Percentiles rank a stretch among this genome's conserved stretches.
Conservation (phyloP, 495 filamentous ascomycete genomes). For the Aspergillus steynii region DNA sequence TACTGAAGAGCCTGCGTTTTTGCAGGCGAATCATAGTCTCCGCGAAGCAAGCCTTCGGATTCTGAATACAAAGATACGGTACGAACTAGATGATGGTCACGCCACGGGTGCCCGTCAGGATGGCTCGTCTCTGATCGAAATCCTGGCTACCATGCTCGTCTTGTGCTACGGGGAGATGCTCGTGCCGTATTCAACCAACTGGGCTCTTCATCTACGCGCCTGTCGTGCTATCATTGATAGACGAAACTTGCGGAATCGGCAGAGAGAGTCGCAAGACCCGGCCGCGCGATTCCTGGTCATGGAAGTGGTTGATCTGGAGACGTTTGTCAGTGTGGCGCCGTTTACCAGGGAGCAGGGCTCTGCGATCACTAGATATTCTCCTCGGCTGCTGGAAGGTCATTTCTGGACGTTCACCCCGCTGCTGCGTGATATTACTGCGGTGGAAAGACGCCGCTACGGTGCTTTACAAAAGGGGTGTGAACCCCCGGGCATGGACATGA, state of each 20-base stretch:
- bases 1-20: neutral
- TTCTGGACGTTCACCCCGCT: conserved; percentile 20
- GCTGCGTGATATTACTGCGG: conserved; percentile 14
- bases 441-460: conserved; percentile 12
- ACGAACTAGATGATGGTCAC: conserved; percentile 3
- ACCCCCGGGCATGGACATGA: conserved; percentile 9
- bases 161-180: conserved; percentile 23
- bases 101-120: neutral
- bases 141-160: conserved; percentile 16
- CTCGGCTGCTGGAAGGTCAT: neutral
- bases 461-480: neutral
- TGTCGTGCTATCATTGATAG: conserved; percentile 21
- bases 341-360: conserved; percentile 1
- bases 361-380: neutral
- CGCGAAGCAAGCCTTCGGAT: conserved; percentile 14
- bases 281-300: conserved; percentile 16
- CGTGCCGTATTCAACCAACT: conserved; percentile 19
- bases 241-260: conserved; percentile 4
- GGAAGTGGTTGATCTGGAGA: conserved; percentile 22
- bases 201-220: conserved; percentile 21
- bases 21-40: conserved; percentile 8
- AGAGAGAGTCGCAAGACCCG: conserved; percentile 5
- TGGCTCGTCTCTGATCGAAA: conserved; percentile 10
- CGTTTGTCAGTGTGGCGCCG: conserved; percentile 12
- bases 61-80: conserved; percentile 13